phyloP scores from a whole-genome alignment of 2,329 filamentous ascomycete species.

The Monosporascus sp. region DNA sequence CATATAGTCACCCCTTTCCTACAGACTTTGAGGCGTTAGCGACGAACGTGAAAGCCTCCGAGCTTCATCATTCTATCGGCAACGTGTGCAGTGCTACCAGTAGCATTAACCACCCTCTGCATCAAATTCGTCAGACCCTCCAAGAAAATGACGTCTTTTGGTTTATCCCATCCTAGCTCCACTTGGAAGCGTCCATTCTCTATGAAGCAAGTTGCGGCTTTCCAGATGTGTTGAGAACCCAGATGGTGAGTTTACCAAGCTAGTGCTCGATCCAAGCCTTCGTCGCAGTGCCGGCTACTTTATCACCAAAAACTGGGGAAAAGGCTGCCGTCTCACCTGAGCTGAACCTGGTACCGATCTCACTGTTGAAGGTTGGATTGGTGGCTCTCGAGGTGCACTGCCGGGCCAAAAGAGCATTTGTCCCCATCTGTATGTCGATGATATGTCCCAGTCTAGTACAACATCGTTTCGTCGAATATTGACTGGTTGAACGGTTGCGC shows the following conservation, averaged over 20 bases:
- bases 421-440: constrained; percentile 12
- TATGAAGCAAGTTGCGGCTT: background rate
- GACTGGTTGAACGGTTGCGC: constrained; percentile 11
- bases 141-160: too few relatives aligned
- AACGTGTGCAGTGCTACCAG: too few relatives aligned
- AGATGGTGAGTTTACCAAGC: constrained; percentile 8
- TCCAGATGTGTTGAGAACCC: background rate
- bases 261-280: constrained; percentile 12
- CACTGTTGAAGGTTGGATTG: constrained; percentile 14
- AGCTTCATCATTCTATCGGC: too few relatives aligned
- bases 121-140: too few relatives aligned
- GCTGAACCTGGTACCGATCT: constrained; percentile 9
- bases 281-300: constrained; percentile 6
- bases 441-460: constrained; percentile 13
- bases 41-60: too few relatives aligned
- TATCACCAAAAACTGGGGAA: constrained; percentile 10
- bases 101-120: too few relatives aligned
- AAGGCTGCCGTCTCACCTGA: constrained; percentile 14
- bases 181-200: constrained; percentile 11
- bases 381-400: constrained; percentile 13
- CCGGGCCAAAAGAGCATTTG: constrained; percentile 11
- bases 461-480: constrained; percentile 15
- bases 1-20: too few relatives aligned
- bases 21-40: too few relatives aligned
- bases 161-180: constrained; percentile 6